A percentile compares a stretch with the other conserved stretches of the same genome.
These are phyloP conservation scores for Strigomonas culicis DNA, from an alignment of 208 protist genomes.

Conservation along the genomic window DNA sequence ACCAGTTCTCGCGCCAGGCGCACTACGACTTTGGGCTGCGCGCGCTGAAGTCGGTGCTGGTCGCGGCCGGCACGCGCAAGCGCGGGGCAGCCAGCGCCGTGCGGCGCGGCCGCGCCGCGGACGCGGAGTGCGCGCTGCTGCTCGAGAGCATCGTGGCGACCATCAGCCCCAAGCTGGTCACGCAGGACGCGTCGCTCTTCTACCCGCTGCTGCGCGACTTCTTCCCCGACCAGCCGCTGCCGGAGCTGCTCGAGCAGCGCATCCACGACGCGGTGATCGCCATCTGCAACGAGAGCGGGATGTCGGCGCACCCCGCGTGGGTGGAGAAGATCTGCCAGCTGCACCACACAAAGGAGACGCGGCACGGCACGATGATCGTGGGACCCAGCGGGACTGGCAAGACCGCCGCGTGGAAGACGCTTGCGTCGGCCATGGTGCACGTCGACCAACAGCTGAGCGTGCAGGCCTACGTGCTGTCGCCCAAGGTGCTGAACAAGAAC, in stretches of 20 bases:
- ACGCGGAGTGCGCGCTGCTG: constrained; percentile 48
- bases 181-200: constrained; percentile 95
- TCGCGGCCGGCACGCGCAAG: constrained; percentile 96
- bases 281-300: constrained; percentile 74
- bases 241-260: constrained; percentile 30
- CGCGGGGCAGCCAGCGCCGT: constrained; percentile 27
- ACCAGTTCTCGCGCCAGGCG: constrained; percentile 97
- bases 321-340: constrained; percentile 98
- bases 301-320: constrained; percentile 80
- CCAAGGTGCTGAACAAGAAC: constrained; percentile 98
- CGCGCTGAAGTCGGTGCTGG: constrained; percentile 99
- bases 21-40: constrained; percentile 99
- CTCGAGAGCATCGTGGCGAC: constrained; percentile 94
- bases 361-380: constrained; percentile 99
- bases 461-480: constrained; percentile 96
- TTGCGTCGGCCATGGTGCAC: constrained; percentile 93
- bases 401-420: constrained; percentile 93
- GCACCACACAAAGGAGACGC: constrained; percentile 95
- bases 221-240: constrained; percentile 90
- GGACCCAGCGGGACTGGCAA: constrained; percentile 98
- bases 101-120: not conserved
- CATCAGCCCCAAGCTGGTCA: constrained; percentile 98
- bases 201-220: constrained; percentile 95
- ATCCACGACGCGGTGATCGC: constrained; percentile 74
- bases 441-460: constrained; percentile 65